phyloP scores from a whole-genome alignment of 2,329 filamentous ascomycete genomes.

The Lachnellula willkommii region DNA sequence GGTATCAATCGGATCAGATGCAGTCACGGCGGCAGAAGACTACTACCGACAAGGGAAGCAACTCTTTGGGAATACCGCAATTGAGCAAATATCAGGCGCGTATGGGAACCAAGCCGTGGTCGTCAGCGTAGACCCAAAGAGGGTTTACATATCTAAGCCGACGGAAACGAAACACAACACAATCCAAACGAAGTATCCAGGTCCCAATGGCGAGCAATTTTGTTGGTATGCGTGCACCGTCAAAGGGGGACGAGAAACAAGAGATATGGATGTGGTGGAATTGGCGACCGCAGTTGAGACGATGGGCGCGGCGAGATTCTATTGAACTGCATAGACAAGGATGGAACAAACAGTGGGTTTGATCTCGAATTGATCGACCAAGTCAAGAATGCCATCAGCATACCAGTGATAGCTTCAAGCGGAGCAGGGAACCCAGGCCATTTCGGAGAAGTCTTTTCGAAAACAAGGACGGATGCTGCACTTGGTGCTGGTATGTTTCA shows the following conservation, averaged over 20 bases:
- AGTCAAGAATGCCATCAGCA: constrained; percentile 80
- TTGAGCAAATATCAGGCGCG: constrained; percentile 88
- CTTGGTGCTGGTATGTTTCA: constrained; percentile 98
- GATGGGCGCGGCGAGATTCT: constrained; percentile 95
- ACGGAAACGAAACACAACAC: constrained; percentile 69
- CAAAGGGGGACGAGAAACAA: constrained; percentile 89
- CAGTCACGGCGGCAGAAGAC: constrained; percentile 85
- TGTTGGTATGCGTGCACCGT: constrained; percentile 99
- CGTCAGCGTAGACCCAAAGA: constrained; percentile 87
- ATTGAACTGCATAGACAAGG: constrained; percentile 95
- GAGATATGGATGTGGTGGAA: constrained; percentile 88
- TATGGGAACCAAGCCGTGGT: constrained; percentile 98
- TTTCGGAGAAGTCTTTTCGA: constrained; percentile 83
- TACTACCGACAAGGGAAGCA: constrained; percentile 69
- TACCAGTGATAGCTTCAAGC: constrained; percentile 92
- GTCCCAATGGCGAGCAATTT: constrained; percentile 69
- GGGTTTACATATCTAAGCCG: constrained; percentile 70
- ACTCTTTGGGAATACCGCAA: constrained; percentile 77
- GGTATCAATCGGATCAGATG: constrained; percentile 93
- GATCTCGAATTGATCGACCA: constrained; percentile 86
- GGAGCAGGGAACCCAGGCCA: constrained; percentile 84
- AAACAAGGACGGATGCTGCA: constrained; percentile 85
- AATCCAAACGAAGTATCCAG: constrained; percentile 62
- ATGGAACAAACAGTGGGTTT: constrained; percentile 91
- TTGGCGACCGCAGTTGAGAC: constrained; percentile 85